Percentiles rank a stretch among this genome's conserved stretches.
phyloP scores from a whole-genome alignment of 1,284 basidiomycete species.

The Violaceomyces palustris region DNA sequence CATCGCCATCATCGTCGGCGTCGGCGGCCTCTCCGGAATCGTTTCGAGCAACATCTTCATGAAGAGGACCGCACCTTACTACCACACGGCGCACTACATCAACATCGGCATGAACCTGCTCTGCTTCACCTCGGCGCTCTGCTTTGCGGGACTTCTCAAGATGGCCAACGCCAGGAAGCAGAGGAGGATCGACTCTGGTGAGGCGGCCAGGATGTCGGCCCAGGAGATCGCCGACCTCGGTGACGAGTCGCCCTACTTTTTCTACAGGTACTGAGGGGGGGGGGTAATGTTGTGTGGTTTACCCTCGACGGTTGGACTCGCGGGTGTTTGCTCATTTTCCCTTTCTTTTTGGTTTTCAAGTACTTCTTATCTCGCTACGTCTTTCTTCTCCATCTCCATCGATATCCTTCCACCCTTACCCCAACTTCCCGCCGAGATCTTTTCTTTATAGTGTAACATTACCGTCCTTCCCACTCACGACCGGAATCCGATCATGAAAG shows the following conservation, averaged over 20 bases:
- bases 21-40: constrained; percentile 35
- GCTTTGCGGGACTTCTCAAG: constrained; percentile 22
- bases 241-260: constrained; percentile 40
- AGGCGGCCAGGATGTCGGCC: constrained; percentile 18
- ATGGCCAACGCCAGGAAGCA: constrained; percentile 28
- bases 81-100: constrained; percentile 34
- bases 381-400: too few relatives aligned
- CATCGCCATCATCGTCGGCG: constrained; percentile 37
- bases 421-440: too few relatives aligned
- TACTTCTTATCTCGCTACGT: too few relatives aligned
- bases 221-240: constrained; percentile 31
- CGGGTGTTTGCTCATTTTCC: too few relatives aligned
- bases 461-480: too few relatives aligned
- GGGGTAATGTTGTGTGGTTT: too few relatives aligned
- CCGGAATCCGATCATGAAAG: too few relatives aligned
- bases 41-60: constrained; percentile 41
- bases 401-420: too few relatives aligned
- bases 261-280: constrained; percentile 41
- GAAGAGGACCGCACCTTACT: constrained; percentile 28
- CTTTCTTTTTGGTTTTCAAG: too few relatives aligned
- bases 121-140: constrained; percentile 10
- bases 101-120: constrained; percentile 30
- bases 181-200: constrained; percentile 32
- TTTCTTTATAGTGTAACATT: too few relatives aligned
- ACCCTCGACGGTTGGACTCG: too few relatives aligned